Base-by-base conservation (phyloP, 1,284 basidiomycete species). In the Ustilago esculenta region DNA sequence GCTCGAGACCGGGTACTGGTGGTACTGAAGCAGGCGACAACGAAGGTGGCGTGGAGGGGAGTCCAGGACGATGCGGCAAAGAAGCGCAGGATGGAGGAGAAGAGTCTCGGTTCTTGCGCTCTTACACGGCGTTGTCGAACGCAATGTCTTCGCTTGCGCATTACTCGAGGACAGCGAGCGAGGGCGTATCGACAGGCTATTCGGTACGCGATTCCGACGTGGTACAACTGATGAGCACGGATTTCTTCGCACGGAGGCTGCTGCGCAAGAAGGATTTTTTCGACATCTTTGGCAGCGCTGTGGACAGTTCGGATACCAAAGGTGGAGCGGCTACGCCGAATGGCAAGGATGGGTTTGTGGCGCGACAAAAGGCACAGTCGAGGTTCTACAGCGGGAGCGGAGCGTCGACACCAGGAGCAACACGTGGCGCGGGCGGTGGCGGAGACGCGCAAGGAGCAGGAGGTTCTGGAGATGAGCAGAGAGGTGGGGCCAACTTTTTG, bases 151-250 rank as follows among this genome's bases (percentile, higher is more conserved):
- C 66, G 15, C 48, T 78, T 7, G 58, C 67, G 18, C 56, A 59
- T 43, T 65, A 63, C 21, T 65, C 67, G 21, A 33, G 56, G 29
- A 65, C 36, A 15, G 56, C 66, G 5, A 57, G 54, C 30, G 48
- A 65, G 29, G 68, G 52, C 34, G 49, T 52, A 1, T 36, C 56
- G 3, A 59, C 60, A 0, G 72, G 68, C 25, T 53, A 71, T 30
- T 63, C 68, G 17, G 55, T 74, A 8, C 57, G 69, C 32, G 76
- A 76, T 24, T 70, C 66, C 15, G 76, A 78, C 35, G 67, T 78
- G 15, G 64, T 78, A 10, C 75, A 75, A 54, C 53, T 77, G 42
- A 69, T 74, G 71, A 73, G 73, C 46, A 59, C 53, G 29, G 74
- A 75, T 45, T 70, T 75, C 32, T 71, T 71, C 40, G 67, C 67